A percentile compares a stretch with the other conserved stretches of the same genome.
phyloP scores from a whole-genome alignment of 805 yeast species.

The Kodamaea neixiangensis region DNA sequence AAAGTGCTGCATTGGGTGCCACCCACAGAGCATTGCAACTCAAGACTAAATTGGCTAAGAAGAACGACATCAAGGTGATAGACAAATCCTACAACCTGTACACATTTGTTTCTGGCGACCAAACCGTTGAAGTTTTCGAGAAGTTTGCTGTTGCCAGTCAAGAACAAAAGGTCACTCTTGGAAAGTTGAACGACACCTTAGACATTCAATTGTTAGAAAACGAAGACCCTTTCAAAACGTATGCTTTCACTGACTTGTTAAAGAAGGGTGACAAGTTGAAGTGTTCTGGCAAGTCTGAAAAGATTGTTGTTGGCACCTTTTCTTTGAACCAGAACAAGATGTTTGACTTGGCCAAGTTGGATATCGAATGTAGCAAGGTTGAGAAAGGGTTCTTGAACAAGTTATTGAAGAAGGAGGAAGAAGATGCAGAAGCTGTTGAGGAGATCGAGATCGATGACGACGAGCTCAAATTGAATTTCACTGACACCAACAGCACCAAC shows the following conservation, averaged over 20 bases:
- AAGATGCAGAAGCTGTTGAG: slow-evolving; percentile 16
- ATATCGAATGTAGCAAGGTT: slow-evolving; percentile 43
- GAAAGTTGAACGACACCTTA: slow-evolving; percentile 32
- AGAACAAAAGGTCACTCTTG: slow-evolving; percentile 36
- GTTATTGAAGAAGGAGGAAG: slow-evolving; percentile 22
- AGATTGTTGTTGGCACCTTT: slow-evolving; percentile 42
- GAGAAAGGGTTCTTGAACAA: slow-evolving; percentile 26
- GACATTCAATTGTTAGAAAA: slow-evolving; percentile 40
- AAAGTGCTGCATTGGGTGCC: slow-evolving; percentile 88
- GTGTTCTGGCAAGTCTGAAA: slow-evolving; percentile 38
- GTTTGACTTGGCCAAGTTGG: slow-evolving; percentile 47
- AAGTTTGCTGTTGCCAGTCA: slow-evolving; percentile 44
- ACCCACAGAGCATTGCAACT: slow-evolving; percentile 75
- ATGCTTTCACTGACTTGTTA: slow-evolving; percentile 24
- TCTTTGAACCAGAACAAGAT: slow-evolving; percentile 50
- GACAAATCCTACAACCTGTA: slow-evolving; percentile 58
- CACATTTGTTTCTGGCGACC: slow-evolving; percentile 34
- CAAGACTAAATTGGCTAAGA: slow-evolving; percentile 65
- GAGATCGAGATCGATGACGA: slow-evolving; percentile 19
- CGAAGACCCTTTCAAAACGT: slow-evolving; percentile 34
- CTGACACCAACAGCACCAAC: slow-evolving; percentile 20
- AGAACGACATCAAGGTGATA: slow-evolving; percentile 55
- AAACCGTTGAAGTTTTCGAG: slow-evolving; percentile 43
- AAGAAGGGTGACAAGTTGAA: slow-evolving; percentile 34
- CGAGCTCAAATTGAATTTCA: slow-evolving; percentile 17